These are phyloP conservation scores for Rhizopogon rudus DNA, from an alignment of 768 basidiomycete species.

Conservation along the genomic window DNA sequence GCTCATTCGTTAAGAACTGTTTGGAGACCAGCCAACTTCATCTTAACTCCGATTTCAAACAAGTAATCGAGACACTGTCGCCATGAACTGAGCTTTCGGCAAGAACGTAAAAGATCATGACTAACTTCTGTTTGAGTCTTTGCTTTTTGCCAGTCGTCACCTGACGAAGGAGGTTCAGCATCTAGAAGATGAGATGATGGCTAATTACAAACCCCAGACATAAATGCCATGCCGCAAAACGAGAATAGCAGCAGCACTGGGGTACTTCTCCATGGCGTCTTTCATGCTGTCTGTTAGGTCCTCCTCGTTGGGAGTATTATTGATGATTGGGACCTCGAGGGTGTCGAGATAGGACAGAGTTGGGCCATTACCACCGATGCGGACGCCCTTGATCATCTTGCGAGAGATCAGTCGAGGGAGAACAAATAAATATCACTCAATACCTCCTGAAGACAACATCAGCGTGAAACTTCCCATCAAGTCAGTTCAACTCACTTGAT, in stretches of 20 bases:
- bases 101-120: not conserved
- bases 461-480: not conserved
- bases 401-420: not conserved
- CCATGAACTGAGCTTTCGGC: conserved; percentile 7
- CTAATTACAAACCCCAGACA: conserved; percentile 62
- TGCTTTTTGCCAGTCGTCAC: conserved; percentile 78
- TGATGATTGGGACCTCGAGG: conserved; percentile 81
- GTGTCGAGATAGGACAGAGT: conserved; percentile 83
- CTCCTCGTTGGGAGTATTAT: conserved; percentile 88
- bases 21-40: conserved; percentile 60
- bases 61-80: conserved; percentile 82
- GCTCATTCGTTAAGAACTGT: conserved; percentile 32
- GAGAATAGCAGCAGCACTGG: conserved; percentile 72
- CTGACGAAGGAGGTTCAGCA: conserved; percentile 26
- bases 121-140: conserved; percentile 81
- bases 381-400: conserved; percentile 91
- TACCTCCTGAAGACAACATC: conserved; percentile 35
- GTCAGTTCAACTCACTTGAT: conserved; percentile 47
- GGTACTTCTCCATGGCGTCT: conserved; percentile 74
- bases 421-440: not conserved
- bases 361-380: conserved; percentile 69
- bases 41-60: conserved; percentile 83
- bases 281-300: conserved; percentile 88
- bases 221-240: conserved; percentile 80
- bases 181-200: not conserved